These are phyloP conservation scores for Fusarium secorum DNA, from an alignment of 2,329 filamentous ascomycete genomes.

Conservation along the genomic window DNA sequence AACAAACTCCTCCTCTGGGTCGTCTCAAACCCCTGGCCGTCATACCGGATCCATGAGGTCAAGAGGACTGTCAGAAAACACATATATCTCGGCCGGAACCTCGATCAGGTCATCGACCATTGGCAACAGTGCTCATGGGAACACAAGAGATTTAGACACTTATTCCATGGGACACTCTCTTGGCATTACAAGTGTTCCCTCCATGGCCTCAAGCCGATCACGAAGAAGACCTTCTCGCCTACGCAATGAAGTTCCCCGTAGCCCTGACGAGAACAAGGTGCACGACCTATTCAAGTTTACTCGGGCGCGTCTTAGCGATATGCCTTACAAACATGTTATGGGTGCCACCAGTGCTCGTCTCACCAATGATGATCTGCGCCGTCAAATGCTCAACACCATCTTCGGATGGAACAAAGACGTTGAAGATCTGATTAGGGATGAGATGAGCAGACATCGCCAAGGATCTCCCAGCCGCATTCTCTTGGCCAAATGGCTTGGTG, in stretches of 20 bases:
- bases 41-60: conserved; percentile 62
- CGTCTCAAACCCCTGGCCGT: conserved; percentile 60
- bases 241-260: conserved; percentile 80
- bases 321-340: conserved; percentile 78
- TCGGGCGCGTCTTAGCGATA: conserved; percentile 79
- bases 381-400: no score
- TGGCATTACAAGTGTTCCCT: conserved; percentile 49
- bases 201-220: conserved; percentile 58
- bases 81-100: conserved; percentile 71
- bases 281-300: conserved; percentile 88
- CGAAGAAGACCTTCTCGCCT: conserved; percentile 70
- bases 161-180: conserved; percentile 59
- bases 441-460: no score
- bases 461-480: no score
- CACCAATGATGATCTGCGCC: no score
- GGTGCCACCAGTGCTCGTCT: conserved; percentile 64
- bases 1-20: conserved; percentile 63
- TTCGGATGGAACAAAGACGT: no score
- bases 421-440: no score
- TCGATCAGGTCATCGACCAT: conserved; percentile 54
- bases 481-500: no score
- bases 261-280: conserved; percentile 74
- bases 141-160: conserved; percentile 55
- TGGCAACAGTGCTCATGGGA: conserved; percentile 30
- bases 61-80: conserved; percentile 66